A percentile compares a stretch with the other conserved stretches of the same genome.
Evolutionary conservation across 2,329 filamentous ascomycete genomes (phyloP).

Genomic region (Aschersonia sp.): DNA sequence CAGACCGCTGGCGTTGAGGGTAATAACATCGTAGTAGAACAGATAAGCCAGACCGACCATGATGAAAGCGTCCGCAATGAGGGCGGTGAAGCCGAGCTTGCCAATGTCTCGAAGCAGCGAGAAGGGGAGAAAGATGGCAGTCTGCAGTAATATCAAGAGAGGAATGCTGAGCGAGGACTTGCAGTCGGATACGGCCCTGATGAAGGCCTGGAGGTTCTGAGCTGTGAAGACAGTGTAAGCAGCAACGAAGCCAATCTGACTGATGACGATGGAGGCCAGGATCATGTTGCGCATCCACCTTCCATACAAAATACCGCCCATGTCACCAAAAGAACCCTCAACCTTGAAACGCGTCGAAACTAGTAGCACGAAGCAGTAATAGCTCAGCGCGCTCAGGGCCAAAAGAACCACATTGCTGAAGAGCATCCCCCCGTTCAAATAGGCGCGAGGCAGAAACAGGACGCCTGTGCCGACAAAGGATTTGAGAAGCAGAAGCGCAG

Average conservation of each 20-base stretch:
- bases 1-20: slow-evolving; percentile 60
- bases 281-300: slow-evolving; percentile 82
- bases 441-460: slow-evolving; percentile 82
- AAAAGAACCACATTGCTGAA: slow-evolving; percentile 92
- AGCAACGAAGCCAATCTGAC: slow-evolving; percentile 86
- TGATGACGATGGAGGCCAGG: slow-evolving; percentile 82
- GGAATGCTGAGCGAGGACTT: slow-evolving; percentile 74
- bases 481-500: slow-evolving; percentile 78
- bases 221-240: slow-evolving; percentile 96
- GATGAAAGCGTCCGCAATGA: slow-evolving; percentile 91
- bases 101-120: slow-evolving; percentile 92
- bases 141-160: slow-evolving; percentile 84
- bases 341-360: slow-evolving; percentile 75
- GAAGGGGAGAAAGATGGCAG: slow-evolving; percentile 88
- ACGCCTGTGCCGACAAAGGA: slow-evolving; percentile 97
- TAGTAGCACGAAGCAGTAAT: slow-evolving; percentile 93
- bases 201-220: slow-evolving; percentile 89
- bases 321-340: slow-evolving; percentile 93
- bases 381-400: slow-evolving; percentile 71
- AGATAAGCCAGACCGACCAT: slow-evolving; percentile 83
- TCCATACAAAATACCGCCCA: slow-evolving; percentile 84
- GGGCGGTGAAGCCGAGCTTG: slow-evolving; percentile 88
- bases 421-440: slow-evolving; percentile 91
- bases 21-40: slow-evolving; percentile 88
- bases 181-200: slow-evolving; percentile 82